Evolutionary conservation across 176 grass and related monocot genomes (phyloP), one percentile per base, ranked within the genome.

Genomic region (Carex parvula): DNA sequence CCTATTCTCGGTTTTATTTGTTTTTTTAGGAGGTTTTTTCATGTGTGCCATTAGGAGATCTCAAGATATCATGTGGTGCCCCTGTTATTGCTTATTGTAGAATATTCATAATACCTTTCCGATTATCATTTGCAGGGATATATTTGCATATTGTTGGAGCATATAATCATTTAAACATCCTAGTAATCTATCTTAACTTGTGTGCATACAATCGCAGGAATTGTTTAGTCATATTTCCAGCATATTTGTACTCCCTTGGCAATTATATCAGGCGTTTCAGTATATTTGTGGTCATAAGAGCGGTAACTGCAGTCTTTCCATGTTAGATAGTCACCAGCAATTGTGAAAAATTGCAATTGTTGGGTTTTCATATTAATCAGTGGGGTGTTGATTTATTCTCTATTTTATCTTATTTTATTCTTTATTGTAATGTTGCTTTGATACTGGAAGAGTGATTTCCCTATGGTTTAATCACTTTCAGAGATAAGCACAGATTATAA

Each of bases 401-500:
- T 21, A 14, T 74, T 73, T n/a, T n/a, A n/a, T n/a, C n/a, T n/a
- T n/a, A n/a, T n/a, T n/a, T 35, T 26, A 41, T 41, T 61, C 11
- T 37, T 29, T 69, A 50, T 83, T 39, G 24, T 46, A 30, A 14
- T 20, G 30, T 87, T 89, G 87, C 56, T 88, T 88, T 52, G 7
- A 62, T 82, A 82, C 54, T 11, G 61, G 26, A 67, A 70, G 55
- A 66, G 22, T 84, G 80, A 66, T 11, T 14, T 81, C 24, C 24
- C 12, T 3, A 46, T 39, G 52, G 10, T 89, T 5, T 77, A n/a
- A 63, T 84, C 86, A 78, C 69, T 93, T 70, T 17, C 20, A 85
- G 17, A 81, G 79, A 30, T 81, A 85, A 89, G 76, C 48, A 81
- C 85, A 87, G 0, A 76, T 86, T 41, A 63, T 60, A 70, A 67